Evolutionary conservation across 805 yeast species (phyloP), one percentile per base, ranked within the genome.

Genomic region (Yamadazyma insecticola): DNA sequence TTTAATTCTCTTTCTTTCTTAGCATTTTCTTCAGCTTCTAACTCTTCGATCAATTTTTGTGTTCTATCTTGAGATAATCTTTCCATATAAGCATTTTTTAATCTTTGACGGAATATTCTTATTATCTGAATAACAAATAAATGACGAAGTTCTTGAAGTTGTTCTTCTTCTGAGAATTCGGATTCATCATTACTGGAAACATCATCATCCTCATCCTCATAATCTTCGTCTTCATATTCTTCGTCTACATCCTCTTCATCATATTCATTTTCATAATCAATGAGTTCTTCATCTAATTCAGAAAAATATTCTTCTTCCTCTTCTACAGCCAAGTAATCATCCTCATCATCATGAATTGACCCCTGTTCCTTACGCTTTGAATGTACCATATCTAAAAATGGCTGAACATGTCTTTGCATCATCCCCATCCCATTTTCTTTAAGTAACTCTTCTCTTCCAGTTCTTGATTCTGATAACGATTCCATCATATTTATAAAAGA

Each of bases 401-500:
- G n/a, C n/a, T n/a, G n/a, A n/a, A n/a, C n/a, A n/a, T n/a, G n/a
- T n/a, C n/a, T n/a, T n/a, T n/a, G n/a, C n/a, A n/a, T 11, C 21
- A 7, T 19, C 10, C 10, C 11, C 21, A 8, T 23, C 13, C 7
- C 8, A 23, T 9, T 13, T n/a, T 23, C 26, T 9, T 25, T 25
- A 14, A 10, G n/a, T 6, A 48, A 28, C 24, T 47, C 53, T 39
- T 54, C 62, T 36, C 55, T 44, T 29, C 45, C 59, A 24, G 38
- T 47, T 52, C 54, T 63, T 45, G 76, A 68, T 35, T 72, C 71
- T 3, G 87, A 84, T 26, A 84, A 62, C 32, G 76, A 71, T 52
- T 86, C 94, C 75, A 88, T 80, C 70, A 85, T 79, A 41, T 80
- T 80, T 19, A 86, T 70, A 41, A 87, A 84, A 24, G 78, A 74